Base-by-base conservation (phyloP, 495 filamentous ascomycete species). In the Delitschia confertaspora region DNA sequence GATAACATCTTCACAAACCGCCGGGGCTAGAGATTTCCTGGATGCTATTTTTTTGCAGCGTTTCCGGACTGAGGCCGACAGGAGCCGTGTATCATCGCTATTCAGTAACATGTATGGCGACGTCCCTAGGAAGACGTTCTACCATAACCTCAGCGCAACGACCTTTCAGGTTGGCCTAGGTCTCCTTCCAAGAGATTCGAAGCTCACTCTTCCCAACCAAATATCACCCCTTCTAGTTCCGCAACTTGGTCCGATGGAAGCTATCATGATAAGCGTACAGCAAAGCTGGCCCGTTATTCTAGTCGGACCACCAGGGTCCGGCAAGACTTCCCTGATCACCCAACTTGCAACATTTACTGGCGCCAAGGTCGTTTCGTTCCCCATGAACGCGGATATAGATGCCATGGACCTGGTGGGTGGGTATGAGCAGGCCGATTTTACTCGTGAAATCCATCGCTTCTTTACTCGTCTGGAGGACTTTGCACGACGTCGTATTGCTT, bases 401-500 rank as follows among this genome's bases (percentile, higher is more conserved):
- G 85, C 89, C 11, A 95, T 89, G 78, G 93, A 99, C 58, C 72
- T 99, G 17, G 82, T 99, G 38, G 93, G 93, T 51, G 88, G 91
- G 0, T 99, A 93, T 58, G 93, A 96, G 57, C 93, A 99, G 63
- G 79, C 85, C 24, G 88, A 96, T 60, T 73, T 85, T 36, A 66
- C 78, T 22, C 74, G 89, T 33, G 75, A 79, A 33, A 61, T 78
- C 13, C 76, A 75, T 56, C 65, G 51, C 40, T 75, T 70, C 47
- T 66, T 73, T 45, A 60, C 55, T 22, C 70, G 76, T 41, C 57
- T 93, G 4, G 62, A 68, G 13, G 53, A 65, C 0, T 73, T 72
- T 37, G 61, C 87, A 23, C 71, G 70, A 8, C 56, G 63, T 1
- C 66, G 73, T 6, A 66, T 79, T 18, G 65, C 83, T 17, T 11